Conservation (phyloP, 495 filamentous ascomycete species). For the Aspergillus sparsus region DNA sequence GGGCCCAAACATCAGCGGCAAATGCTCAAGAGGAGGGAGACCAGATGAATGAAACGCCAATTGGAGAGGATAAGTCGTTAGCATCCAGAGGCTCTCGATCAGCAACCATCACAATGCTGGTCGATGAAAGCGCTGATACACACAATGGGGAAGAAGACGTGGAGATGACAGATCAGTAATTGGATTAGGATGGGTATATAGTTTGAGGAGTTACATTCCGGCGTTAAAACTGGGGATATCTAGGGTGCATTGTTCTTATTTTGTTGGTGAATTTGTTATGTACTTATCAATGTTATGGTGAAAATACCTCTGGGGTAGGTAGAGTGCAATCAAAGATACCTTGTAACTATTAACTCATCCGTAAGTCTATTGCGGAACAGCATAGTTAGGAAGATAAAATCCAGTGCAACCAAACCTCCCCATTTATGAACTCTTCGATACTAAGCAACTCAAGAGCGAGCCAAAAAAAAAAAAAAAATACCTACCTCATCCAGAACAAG, state of each 20-base stretch:
- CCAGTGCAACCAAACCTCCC: no score
- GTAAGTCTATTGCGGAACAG: no score
- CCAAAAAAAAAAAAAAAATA: background rate
- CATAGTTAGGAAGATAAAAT: no score
- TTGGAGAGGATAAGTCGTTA: conserved; percentile 23
- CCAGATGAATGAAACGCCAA: conserved; percentile 15
- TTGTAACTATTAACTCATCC: no score
- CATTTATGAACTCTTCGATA: background rate
- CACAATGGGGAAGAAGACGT: conserved; percentile 32
- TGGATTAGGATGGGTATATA: conserved; percentile 21
- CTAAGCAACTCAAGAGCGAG: background rate
- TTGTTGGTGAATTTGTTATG: background rate
- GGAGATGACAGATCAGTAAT: conserved; percentile 47
- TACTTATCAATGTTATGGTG: background rate
- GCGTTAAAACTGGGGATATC: conserved; percentile 18
- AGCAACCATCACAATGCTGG: conserved; percentile 41
- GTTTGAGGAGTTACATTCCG: conserved; percentile 31
- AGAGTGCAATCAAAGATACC: no score
- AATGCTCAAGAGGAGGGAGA: conserved; percentile 36
- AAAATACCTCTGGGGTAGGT: background rate
- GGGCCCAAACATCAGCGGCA: conserved; percentile 23
- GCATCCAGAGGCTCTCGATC: conserved; percentile 31
- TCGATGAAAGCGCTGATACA: conserved; percentile 37
- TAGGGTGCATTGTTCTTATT: background rate
- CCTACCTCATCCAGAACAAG: background rate